Conservation (phyloP, 176 grass and related monocot genomes). For the Oryza meridionalis region DNA sequence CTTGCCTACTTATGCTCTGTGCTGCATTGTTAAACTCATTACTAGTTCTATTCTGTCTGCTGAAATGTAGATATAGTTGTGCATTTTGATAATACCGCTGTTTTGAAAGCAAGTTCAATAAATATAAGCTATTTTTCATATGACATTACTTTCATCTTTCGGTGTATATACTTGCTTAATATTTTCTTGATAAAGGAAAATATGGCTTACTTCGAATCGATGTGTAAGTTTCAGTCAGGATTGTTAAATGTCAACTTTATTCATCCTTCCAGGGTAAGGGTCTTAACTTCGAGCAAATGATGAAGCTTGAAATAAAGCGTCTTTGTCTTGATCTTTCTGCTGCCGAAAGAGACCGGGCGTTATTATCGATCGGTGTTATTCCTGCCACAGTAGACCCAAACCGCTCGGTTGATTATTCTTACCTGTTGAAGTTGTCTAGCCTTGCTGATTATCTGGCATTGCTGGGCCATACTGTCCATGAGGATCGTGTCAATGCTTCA, state of each 20-base stretch:
- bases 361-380: slow-evolving; percentile 91
- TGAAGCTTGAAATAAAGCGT: slow-evolving; percentile 96
- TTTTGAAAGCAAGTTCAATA: slow-evolving; percentile 15
- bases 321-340: slow-evolving; percentile 82
- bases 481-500: slow-evolving; percentile 85
- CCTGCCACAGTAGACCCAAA: slow-evolving; percentile 93
- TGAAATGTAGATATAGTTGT: background rate
- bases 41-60: background rate
- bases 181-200: slow-evolving; percentile 12
- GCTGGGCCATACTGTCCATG: slow-evolving; percentile 76
- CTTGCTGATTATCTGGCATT: slow-evolving; percentile 83
- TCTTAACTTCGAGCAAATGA: slow-evolving; percentile 75
- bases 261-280: slow-evolving; percentile 67
- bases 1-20: slow-evolving; percentile 14
- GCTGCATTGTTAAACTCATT: background rate
- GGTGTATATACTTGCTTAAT: slow-evolving; percentile 27
- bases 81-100: background rate
- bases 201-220: background rate
- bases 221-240: slow-evolving; percentile 26
- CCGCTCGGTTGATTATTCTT: slow-evolving; percentile 75
- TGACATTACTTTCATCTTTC: slow-evolving; percentile 13
- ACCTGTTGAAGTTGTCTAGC: slow-evolving; percentile 71
- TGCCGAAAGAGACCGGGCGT: slow-evolving; percentile 80
- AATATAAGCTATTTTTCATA: slow-evolving; percentile 14
- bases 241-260: slow-evolving; percentile 38